Base-by-base conservation (phyloP, 495 filamentous ascomycete species). In the Trichoderma reesei region DNA sequence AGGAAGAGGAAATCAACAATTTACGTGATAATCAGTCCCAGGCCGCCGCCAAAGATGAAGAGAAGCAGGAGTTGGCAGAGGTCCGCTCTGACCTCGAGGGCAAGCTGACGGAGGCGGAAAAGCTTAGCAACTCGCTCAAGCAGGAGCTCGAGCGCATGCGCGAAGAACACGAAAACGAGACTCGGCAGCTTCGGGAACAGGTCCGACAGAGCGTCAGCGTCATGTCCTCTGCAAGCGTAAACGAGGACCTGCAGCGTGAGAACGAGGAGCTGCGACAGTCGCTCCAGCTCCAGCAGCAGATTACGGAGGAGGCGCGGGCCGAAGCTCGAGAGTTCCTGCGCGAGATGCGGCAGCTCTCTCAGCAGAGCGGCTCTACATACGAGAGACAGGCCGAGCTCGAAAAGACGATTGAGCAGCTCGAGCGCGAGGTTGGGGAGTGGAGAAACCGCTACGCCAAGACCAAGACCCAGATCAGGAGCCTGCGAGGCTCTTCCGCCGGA, bases 321-420 rank as follows among this genome's bases (percentile, higher is more conserved):
- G 90, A 96, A 76, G 92, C 95, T 0, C 85, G 90, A 62, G 82
- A 86, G 60, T 96, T 91, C 72, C 77, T 98, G 16, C 82, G 82
- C 65, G 92, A 98, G 73, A 98, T 98, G 95, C 88, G 88, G 67
- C 78, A 79, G 38, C 81, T 98, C 42, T 92, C 91, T 13, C 84
- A 90, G 63, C 86, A 90, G 63, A 92, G 86, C 67, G 84, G 85
- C 63, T 75, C 85, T n/a, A 85, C 88, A 13, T 87, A 88, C 78
- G 91, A 96, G 65, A 86, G 84, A 61, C 93, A 98, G 75, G 83
- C 92, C 48, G 82, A 84, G 54, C 78, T 98, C 65, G 83, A 86
- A 46, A 81, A 76, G 64, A 86, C 90, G 34, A 85, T 96, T 36
- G 79, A 87, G 39, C 76, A 80, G 42, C 82, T 98, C 7, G 90